Base-by-base conservation (phyloP, 2,329 filamentous ascomycete genomes). In the Talaromyces sp. region DNA sequence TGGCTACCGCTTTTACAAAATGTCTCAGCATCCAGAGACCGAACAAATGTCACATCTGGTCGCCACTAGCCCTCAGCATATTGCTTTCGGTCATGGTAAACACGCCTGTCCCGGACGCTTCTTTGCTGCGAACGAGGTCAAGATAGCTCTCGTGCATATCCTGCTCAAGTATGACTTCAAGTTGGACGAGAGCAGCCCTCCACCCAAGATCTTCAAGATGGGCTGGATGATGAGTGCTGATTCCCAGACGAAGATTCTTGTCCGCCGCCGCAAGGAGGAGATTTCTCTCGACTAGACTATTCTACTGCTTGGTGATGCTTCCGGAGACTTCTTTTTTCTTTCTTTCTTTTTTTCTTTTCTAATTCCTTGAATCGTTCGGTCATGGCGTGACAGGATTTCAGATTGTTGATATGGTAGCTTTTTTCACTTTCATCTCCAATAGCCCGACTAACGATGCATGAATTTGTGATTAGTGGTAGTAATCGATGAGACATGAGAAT, bases 71-170 rank as follows among this genome's bases (percentile, higher is more conserved):
- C 76, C 82, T 43, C 72, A 75, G 7, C 82, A 85, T 68, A 71
- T 87, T 22, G 77, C 82, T 0, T 88, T 88, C 72, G 85, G 86
- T 0, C 84, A 87, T 67, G 86, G 86, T 7, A 77, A 82, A 67
- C 85, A 88, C 71, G 72, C 74, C 43, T 76, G 75, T 65, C 73
- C 74, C 3, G 74, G 75, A 10, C 67, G 75, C n/a, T 75, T 73
- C 62, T 75, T 74, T 54, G 74, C 73, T 0, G 67, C 68, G 4
- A 67, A 69, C 47, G 67, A 72, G 65, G 63, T 72, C 19, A 76
- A 75, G 66, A 68, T 74, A 34, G 56, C 70, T 8, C 61, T 76
- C 15, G 68, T 67, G 10, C 72, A 75, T 63, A 68, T 76, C 36
- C 27, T 76, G 25, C 64, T 74, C 27, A 71, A 74, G 25, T 76